Conservation (phyloP, 768 basidiomycete genomes). For the Mycena metata region DNA sequence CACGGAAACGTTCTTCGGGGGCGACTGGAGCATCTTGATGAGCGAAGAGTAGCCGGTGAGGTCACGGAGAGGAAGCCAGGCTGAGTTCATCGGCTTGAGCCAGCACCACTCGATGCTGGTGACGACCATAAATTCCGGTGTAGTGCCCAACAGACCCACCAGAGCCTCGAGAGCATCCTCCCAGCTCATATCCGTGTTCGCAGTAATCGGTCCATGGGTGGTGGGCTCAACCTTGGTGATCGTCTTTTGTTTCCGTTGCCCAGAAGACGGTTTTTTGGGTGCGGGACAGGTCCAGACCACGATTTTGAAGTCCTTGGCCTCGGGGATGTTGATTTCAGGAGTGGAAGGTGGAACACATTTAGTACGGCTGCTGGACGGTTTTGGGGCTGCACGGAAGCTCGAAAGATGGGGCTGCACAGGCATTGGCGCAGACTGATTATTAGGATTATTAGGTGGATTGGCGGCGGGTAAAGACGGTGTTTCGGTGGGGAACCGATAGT, state of each 20-base stretch:
- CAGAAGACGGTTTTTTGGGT: background rate
- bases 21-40: background rate
- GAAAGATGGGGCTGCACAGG: background rate
- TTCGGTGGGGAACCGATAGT: background rate
- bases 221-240: too few relatives aligned
- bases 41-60: background rate
- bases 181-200: background rate
- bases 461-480: background rate
- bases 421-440: too few relatives aligned
- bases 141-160: background rate
- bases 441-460: background rate
- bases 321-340: background rate
- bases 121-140: background rate
- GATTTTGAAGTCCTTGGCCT: slow-evolving; percentile 1
- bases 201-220: slow-evolving; percentile 1
- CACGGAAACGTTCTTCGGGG: background rate
- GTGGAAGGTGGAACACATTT: background rate
- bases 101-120: background rate
- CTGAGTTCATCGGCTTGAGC: background rate
- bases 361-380: background rate
- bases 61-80: background rate
- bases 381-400: background rate
- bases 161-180: background rate
- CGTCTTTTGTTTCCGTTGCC: background rate
- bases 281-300: background rate